These are phyloP conservation scores for Boletus rubroflammeus DNA, from an alignment of 768 basidiomycete species.

Conservation along the genomic window DNA sequence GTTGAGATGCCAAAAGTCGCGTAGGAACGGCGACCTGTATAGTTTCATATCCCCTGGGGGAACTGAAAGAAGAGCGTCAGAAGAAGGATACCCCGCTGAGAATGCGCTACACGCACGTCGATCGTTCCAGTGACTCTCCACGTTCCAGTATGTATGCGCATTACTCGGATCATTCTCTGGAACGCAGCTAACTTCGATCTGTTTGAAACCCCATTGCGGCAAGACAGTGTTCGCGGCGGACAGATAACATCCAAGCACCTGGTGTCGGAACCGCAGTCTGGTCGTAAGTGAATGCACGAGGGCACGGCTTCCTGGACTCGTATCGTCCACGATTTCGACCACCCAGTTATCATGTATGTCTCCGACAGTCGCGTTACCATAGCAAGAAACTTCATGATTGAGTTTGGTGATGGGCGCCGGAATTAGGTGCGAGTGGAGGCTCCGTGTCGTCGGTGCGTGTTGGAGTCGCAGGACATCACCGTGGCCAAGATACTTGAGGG, in stretches of 20 bases:
- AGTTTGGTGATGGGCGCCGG: constrained; percentile 86
- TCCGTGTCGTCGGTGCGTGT: constrained; percentile 80
- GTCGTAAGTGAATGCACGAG: constrained; percentile 90
- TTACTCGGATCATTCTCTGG: constrained; percentile 82
- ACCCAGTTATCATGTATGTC: constrained; percentile 89
- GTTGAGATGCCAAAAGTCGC: constrained; percentile 98
- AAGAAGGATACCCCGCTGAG: not conserved
- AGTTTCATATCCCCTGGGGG: constrained; percentile 78
- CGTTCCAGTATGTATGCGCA: constrained; percentile 93
- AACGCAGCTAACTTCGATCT: constrained; percentile 92
- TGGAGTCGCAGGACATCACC: constrained; percentile 78
- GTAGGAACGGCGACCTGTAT: constrained; percentile 88
- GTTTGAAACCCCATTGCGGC: constrained; percentile 99
- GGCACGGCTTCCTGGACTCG: constrained; percentile 55
- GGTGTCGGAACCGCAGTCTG: constrained; percentile 78
- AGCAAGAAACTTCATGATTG: constrained; percentile 89
- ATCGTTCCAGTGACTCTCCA: constrained; percentile 97
- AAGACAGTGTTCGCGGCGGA: constrained; percentile 83
- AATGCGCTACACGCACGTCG: constrained; percentile 56
- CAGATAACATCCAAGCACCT: constrained; percentile 78
- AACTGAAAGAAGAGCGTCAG: constrained; percentile 44
- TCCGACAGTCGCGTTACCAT: constrained; percentile 87
- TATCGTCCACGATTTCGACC: constrained; percentile 92
- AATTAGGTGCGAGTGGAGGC: constrained; percentile 88
- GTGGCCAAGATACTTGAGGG: constrained; percentile 66